Base-by-base conservation (phyloP, 441 rosid genomes). In the Aquilaria agallochum region DNA sequence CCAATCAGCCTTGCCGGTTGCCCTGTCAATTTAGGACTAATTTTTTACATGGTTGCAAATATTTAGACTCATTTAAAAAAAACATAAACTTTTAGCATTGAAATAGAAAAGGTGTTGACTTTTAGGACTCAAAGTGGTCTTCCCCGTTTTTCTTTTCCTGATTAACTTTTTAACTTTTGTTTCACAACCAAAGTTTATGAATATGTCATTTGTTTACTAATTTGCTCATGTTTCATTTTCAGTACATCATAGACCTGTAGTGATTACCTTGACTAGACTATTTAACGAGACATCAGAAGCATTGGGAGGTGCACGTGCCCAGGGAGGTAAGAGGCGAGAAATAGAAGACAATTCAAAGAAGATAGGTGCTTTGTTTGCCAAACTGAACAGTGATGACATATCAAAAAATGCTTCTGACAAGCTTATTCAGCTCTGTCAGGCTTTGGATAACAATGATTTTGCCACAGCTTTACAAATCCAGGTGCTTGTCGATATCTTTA, bases 261-360 rank as follows among this genome's bases (percentile, higher is more conserved):
- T 96, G 60, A 53, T 77, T 53, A 87, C 98, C 46, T 73, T 93
- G 80, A 82, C 92, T 9, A 87, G 98, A 80, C 93, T 96, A 31
- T 96, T 83, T 70, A 84, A 81, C 3, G 98, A 96, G 92, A 93
- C 99, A 59, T 84, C 97, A 45, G 96, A 93, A 70, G 95, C 92
- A 60, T 59, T 87, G 67, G 99, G 99, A 67, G 98, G 97, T 30
- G 50, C 92, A 30, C 96, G 95, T 66, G 96, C 96, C 65, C 89
- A 87, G 74, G 85, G 91, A 11, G 85, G 85, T 14, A 89, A 80
- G 78, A 93, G 85, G 76, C 96, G 97, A 27, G 99, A 96, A 82
- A 93, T 93, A 67, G 98, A 93, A 69, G 99, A 96, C 63, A 93
- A 89, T 77, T 93, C 99, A 50, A 84, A 68, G 78, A 96, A 87